phyloP scores from a whole-genome alignment of 164 flowering plant genomes.

The Chloranthus sessilifolius region DNA sequence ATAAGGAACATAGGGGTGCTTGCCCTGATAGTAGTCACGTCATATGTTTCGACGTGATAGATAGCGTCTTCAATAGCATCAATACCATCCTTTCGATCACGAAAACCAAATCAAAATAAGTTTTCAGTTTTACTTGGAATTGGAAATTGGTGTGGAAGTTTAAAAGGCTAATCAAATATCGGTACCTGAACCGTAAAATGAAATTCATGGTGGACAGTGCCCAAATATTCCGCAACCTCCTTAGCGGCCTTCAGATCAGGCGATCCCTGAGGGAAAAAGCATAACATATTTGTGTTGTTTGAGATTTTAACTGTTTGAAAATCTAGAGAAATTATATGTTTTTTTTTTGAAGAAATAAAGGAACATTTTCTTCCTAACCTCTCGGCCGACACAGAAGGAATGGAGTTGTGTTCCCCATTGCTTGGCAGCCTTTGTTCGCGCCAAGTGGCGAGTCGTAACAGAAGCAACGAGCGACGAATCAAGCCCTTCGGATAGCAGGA shows the following conservation, averaged over 20 bases:
- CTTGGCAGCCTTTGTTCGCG: slow-evolving; percentile 80
- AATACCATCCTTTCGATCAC: slow-evolving; percentile 66
- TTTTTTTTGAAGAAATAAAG: background rate
- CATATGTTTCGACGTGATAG: slow-evolving; percentile 86
- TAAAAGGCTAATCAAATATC: background rate
- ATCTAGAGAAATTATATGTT: too few species aligned
- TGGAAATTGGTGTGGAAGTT: background rate
- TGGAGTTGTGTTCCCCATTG: slow-evolving; percentile 93
- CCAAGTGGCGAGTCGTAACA: slow-evolving; percentile 68
- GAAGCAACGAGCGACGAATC: slow-evolving; percentile 92
- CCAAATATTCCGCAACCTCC: slow-evolving; percentile 94
- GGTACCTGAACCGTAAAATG: slow-evolving; percentile 87
- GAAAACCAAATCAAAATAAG: background rate
- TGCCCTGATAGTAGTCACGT: slow-evolving; percentile 94
- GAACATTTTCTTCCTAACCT: slow-evolving; percentile 42
- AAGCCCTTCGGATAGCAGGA: slow-evolving; percentile 82
- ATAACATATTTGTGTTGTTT: too few species aligned
- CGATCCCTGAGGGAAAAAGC: slow-evolving; percentile 51
- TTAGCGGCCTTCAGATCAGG: slow-evolving; percentile 89
- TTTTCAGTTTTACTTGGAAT: background rate
- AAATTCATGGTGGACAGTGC: slow-evolving; percentile 93
- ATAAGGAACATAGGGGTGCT: slow-evolving; percentile 98
- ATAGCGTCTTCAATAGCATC: slow-evolving; percentile 98
- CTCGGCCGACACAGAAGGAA: slow-evolving; percentile 92
- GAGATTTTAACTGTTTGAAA: too few species aligned